Conservation (phyloP, 164 flowering plant genomes). For the Houttuynia cordata region DNA sequence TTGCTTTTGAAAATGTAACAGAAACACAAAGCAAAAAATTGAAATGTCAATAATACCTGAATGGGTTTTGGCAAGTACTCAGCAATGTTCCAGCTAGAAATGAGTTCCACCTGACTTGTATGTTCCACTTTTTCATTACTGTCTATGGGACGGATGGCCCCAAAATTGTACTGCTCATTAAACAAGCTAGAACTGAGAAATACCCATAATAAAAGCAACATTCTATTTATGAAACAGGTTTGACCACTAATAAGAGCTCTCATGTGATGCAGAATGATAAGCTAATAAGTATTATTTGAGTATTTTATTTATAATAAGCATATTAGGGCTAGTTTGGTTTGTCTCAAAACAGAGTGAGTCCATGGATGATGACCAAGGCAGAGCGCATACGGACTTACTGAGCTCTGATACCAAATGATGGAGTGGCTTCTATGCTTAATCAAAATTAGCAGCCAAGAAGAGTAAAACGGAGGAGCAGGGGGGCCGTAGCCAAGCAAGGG, state of each 20-base stretch:
- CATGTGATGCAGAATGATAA: no score
- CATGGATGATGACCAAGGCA: no score
- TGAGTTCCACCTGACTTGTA: conserved; percentile 57
- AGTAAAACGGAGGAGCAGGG: no score
- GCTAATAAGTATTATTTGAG: no score
- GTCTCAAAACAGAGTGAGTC: no score
- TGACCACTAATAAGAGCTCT: not conserved
- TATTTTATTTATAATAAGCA: no score
- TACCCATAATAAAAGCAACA: not conserved
- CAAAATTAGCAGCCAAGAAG: no score
- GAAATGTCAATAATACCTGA: conserved; percentile 36
- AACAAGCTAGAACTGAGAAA: not conserved
- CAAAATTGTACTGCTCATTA: conserved; percentile 65
- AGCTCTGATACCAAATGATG: no score
- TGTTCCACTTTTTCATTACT: conserved; percentile 17
- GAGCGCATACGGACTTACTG: no score
- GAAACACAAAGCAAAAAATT: not conserved
- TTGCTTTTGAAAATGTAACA: not conserved
- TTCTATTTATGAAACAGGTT: not conserved
- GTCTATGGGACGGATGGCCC: conserved; percentile 67
- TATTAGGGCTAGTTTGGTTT: no score
- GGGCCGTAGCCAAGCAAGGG: no score
- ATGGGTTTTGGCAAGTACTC: conserved; percentile 68
- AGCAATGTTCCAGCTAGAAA: conserved; percentile 87
- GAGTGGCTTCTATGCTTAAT: no score